Conservation (phyloP, 2,329 filamentous ascomycete genomes). For the Chrysosphaeria jannelii region DNA sequence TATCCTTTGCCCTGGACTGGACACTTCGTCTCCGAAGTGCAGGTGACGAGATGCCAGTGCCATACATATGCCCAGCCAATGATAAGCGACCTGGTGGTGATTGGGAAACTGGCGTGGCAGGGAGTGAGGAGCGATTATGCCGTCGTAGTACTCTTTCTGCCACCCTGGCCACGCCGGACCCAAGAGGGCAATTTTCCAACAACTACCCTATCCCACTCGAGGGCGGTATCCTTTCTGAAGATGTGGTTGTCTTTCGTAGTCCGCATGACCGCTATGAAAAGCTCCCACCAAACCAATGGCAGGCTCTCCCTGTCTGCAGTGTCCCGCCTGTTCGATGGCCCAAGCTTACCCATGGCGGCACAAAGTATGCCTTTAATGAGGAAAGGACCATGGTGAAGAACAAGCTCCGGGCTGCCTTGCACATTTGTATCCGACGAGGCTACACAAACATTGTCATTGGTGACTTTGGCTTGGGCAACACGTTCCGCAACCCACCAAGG, state of each 20-base stretch:
- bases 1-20: conserved; percentile 29
- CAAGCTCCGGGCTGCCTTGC: conserved; percentile 40
- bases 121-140: conserved; percentile 43
- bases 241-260: conserved; percentile 44
- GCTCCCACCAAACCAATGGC: conserved; percentile 20
- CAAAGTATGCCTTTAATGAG: conserved; percentile 40
- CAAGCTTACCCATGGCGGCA: conserved; percentile 36
- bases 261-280: conserved; percentile 33
- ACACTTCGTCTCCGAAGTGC: conserved; percentile 11
- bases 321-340: conserved; percentile 43
- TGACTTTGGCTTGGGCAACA: conserved; percentile 33
- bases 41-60: conserved; percentile 15
- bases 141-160: conserved; percentile 44
- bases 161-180: conserved; percentile 29
- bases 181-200: conserved; percentile 12
- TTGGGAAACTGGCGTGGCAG: conserved; percentile 34
- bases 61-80: conserved; percentile 45
- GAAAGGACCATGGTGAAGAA: conserved; percentile 42
- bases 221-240: conserved; percentile 38
- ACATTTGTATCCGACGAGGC: conserved; percentile 31
- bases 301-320: conserved; percentile 37
- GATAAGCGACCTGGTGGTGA: conserved; percentile 52
- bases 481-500: conserved; percentile 30
- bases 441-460: conserved; percentile 28
- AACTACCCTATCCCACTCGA: conserved; percentile 45